phyloP scores from a whole-genome alignment of 495 filamentous ascomycete genomes.

The Antarctomyces pellizariae region DNA sequence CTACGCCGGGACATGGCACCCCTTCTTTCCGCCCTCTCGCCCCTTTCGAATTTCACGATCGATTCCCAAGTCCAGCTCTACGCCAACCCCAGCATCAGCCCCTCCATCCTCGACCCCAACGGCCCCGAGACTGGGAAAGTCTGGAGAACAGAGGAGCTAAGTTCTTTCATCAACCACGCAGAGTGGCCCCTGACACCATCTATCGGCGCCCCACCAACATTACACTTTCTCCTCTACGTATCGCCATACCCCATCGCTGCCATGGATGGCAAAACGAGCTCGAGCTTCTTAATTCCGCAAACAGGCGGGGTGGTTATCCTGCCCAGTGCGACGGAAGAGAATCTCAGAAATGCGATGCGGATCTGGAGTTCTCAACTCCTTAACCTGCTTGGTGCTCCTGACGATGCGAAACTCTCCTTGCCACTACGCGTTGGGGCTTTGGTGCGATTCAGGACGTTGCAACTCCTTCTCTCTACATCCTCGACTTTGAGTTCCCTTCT shows the following conservation, averaged over 20 bases:
- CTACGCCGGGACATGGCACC: conserved; percentile 64
- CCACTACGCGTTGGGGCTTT: conserved; percentile 70
- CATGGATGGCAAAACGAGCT: conserved; percentile 43
- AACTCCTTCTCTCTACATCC: conserved; percentile 69
- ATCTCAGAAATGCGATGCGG: conserved; percentile 55
- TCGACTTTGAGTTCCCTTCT: conserved; percentile 87
- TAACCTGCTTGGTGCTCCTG: conserved; percentile 67
- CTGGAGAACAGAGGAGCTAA: conserved; percentile 66
- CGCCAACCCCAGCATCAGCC: conserved; percentile 54
- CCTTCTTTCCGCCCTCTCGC: conserved; percentile 47
- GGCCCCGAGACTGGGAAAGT: conserved; percentile 34
- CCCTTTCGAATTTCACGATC: conserved; percentile 87
- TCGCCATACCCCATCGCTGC: no score
- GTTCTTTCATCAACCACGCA: conserved; percentile 87
- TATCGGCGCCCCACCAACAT: conserved; percentile 74
- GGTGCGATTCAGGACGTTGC: conserved; percentile 61
- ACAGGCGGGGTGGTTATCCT: conserved; percentile 58
- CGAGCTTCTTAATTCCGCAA: conserved; percentile 90
- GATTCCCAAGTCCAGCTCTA: conserved; percentile 93
- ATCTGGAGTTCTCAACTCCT: conserved; percentile 86
- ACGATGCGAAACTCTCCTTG: conserved; percentile 50
- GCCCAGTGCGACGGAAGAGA: conserved; percentile 15
- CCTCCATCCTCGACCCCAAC: conserved; percentile 31
- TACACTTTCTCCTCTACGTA: conserved; percentile 88
- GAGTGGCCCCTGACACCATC: conserved; percentile 94